Evolutionary conservation across 352 stramenopile species (phyloP).

Genomic region (Pythium phragmiticola): DNA sequence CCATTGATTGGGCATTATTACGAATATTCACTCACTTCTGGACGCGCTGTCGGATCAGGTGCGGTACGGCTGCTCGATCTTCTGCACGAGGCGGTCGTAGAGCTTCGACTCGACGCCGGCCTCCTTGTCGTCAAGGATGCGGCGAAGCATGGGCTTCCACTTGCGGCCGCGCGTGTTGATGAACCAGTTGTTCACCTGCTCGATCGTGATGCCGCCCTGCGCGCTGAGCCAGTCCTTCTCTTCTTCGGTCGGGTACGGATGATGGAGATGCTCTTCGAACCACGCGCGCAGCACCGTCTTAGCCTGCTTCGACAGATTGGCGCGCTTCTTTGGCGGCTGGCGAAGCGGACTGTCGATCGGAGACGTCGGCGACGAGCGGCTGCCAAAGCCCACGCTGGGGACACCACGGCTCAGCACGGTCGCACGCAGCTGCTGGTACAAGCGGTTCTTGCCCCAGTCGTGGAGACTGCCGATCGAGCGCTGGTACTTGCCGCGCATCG

Average conservation of each 20-base stretch:
- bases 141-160: slow-evolving; percentile 83
- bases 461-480: slow-evolving; percentile 11
- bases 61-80: slow-evolving; percentile 75
- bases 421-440: slow-evolving; percentile 28
- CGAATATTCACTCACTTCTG: neutral
- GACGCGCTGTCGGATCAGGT: slow-evolving; percentile 23
- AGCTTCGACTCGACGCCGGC: slow-evolving; percentile 50
- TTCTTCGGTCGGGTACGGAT: slow-evolving; percentile 83
- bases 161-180: slow-evolving; percentile 85
- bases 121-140: slow-evolving; percentile 68
- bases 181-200: slow-evolving; percentile 90
- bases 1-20: slow-evolving; percentile 26
- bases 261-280: slow-evolving; percentile 83
- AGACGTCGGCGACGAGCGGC: slow-evolving; percentile 13
- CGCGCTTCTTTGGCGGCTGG: slow-evolving; percentile 58
- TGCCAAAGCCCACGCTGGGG: slow-evolving; percentile 1
- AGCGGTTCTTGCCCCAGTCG: slow-evolving; percentile 27
- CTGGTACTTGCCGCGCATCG: slow-evolving; percentile 27
- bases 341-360: slow-evolving; percentile 26
- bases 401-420: slow-evolving; percentile 15
- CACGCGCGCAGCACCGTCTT: slow-evolving; percentile 76
- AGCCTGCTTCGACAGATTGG: slow-evolving; percentile 70
- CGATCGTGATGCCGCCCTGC: slow-evolving; percentile 73
- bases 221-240: slow-evolving; percentile 73
- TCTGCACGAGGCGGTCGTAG: slow-evolving; percentile 77